Evolutionary conservation across 495 filamentous ascomycete genomes (phyloP).

Genomic region (Aspergillus steynii): DNA sequence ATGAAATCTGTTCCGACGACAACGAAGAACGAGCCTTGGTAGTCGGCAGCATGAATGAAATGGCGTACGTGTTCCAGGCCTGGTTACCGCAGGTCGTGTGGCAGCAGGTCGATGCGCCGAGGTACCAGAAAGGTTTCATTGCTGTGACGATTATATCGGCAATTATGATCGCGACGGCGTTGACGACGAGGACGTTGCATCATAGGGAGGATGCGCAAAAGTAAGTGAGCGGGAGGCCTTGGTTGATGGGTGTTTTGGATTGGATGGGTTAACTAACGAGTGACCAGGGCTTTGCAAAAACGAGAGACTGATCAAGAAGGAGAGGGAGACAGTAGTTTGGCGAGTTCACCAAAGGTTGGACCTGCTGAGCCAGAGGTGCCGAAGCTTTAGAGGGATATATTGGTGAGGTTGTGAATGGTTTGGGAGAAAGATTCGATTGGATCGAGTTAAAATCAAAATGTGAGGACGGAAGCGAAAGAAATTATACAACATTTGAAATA

Average conservation of each 20-base stretch:
- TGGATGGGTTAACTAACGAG: background rate
- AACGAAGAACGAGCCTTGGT: slow-evolving; percentile 54
- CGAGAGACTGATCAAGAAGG: too few species aligned
- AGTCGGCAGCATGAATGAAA: slow-evolving; percentile 50
- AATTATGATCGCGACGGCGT: slow-evolving; percentile 31
- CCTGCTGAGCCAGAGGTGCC: background rate
- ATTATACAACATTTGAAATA: too few species aligned
- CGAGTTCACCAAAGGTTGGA: background rate
- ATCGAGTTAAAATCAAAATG: too few species aligned
- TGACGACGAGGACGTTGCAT: slow-evolving; percentile 36
- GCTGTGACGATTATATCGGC: slow-evolving; percentile 37
- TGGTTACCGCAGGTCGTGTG: slow-evolving; percentile 53
- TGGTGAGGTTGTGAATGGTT: too few species aligned
- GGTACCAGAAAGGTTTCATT: slow-evolving; percentile 51
- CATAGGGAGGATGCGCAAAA: slow-evolving; percentile 35
- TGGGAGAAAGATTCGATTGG: too few species aligned
- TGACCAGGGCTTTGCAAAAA: background rate
- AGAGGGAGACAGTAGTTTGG: background rate
- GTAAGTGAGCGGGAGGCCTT: slow-evolving; percentile 16
- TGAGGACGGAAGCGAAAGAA: too few species aligned
- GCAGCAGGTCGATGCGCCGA: slow-evolving; percentile 52
- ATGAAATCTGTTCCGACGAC: slow-evolving; percentile 51
- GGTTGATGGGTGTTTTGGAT: background rate
- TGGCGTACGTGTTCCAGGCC: slow-evolving; percentile 50
- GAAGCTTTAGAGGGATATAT: background rate